phyloP scores from a whole-genome alignment of 208 protist genomes.

The Wallacemonas sp. region DNA sequence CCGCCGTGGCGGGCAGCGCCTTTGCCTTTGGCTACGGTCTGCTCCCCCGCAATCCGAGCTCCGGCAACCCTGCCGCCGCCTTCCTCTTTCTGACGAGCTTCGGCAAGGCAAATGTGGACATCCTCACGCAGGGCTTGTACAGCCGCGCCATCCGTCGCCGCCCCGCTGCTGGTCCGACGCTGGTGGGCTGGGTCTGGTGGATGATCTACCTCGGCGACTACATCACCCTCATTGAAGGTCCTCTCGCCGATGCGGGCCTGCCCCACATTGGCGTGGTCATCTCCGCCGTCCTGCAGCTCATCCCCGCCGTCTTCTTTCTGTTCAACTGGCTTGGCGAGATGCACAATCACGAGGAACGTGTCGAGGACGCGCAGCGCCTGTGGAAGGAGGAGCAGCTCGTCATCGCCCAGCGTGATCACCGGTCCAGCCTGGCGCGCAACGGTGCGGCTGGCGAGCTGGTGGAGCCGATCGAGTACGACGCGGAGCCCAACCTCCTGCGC shows the following conservation, averaged over 20 bases:
- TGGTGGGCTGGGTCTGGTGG: constrained; percentile 33
- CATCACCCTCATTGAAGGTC: constrained; percentile 41
- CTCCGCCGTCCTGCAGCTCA: constrained; percentile 51
- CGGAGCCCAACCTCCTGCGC: background rate
- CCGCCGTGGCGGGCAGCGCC: constrained; percentile 24
- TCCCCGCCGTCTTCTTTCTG: constrained; percentile 53
- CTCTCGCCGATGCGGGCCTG: constrained; percentile 49
- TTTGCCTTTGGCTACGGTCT: constrained; percentile 27
- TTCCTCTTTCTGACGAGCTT: constrained; percentile 34
- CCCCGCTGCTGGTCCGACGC: constrained; percentile 16
- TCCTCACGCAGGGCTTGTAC: constrained; percentile 41
- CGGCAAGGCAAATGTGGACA: constrained; percentile 38
- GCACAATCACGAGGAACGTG: constrained; percentile 53
- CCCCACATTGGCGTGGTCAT: constrained; percentile 53
- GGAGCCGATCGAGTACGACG: background rate
- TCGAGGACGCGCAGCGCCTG: constrained; percentile 38
- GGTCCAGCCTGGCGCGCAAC: background rate
- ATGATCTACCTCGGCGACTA: constrained; percentile 20
- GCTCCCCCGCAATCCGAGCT: constrained; percentile 21
- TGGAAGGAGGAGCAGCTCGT: constrained; percentile 21
- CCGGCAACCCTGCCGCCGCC: constrained; percentile 23
- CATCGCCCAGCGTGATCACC: background rate
- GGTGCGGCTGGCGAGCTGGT: constrained; percentile 3
- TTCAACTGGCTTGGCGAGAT: constrained; percentile 74
- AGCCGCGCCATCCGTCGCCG: constrained; percentile 21